A percentile compares a stretch with the other conserved stretches of the same genome.
Conservation (phyloP, 495 filamentous ascomycete genomes). For the Penicillium bovifimosum region DNA sequence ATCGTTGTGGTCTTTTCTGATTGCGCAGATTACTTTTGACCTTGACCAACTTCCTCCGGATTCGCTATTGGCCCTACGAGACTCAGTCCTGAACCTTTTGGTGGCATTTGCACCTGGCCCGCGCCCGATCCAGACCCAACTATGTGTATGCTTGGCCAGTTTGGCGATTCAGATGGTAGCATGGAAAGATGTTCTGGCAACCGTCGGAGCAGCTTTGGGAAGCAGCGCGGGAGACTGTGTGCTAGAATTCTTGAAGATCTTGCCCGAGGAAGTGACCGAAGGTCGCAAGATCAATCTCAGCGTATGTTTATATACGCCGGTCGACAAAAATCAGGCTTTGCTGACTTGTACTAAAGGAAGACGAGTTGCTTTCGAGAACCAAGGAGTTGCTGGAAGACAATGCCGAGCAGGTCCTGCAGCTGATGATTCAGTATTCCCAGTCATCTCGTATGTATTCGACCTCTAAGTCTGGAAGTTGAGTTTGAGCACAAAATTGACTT, state of each 20-base stretch:
- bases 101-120: slow-evolving; percentile 74
- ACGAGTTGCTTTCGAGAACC: slow-evolving; percentile 77
- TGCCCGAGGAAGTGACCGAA: slow-evolving; percentile 98
- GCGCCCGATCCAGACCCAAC: slow-evolving; percentile 85
- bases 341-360: slow-evolving; percentile 61
- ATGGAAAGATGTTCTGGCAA: slow-evolving; percentile 89
- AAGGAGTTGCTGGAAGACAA: slow-evolving; percentile 86
- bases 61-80: slow-evolving; percentile 68
- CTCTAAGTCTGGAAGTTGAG: neutral
- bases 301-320: slow-evolving; percentile 57
- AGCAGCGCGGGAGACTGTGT: slow-evolving; percentile 74
- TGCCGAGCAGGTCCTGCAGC: slow-evolving; percentile 72
- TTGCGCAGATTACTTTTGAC: slow-evolving; percentile 69
- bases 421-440: slow-evolving; percentile 82
- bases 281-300: slow-evolving; percentile 97
- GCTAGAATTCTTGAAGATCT: slow-evolving; percentile 89
- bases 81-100: slow-evolving; percentile 74
- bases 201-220: slow-evolving; percentile 74
- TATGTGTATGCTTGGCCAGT: slow-evolving; percentile 90
- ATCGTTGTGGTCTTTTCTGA: slow-evolving; percentile 10
- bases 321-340: neutral
- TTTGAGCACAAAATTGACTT: neutral
- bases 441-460: slow-evolving; percentile 65
- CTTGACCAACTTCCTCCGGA: slow-evolving; percentile 76
- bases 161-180: slow-evolving; percentile 91